Conservation (phyloP, 768 basidiomycete species). For the Trametes cubensis region DNA sequence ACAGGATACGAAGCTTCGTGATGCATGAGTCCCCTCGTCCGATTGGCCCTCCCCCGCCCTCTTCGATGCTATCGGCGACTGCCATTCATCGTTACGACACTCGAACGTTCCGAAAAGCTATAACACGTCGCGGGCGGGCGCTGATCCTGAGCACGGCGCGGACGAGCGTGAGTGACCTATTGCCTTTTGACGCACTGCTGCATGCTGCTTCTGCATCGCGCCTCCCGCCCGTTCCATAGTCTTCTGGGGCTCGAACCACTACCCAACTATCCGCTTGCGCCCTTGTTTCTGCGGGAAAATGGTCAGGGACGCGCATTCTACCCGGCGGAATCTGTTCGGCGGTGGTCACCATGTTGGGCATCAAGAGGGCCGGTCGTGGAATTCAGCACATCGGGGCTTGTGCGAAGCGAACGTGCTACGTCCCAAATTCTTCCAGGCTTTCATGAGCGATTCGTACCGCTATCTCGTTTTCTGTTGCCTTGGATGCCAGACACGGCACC, state of each 20-base stretch:
- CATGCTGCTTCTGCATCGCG: neutral
- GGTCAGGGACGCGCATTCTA: neutral
- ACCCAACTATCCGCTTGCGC: neutral
- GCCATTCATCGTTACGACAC: constrained; percentile 15
- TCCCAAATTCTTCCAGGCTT: neutral
- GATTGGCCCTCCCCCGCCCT: constrained; percentile 18
- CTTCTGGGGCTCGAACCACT: neutral
- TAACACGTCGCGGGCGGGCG: constrained; percentile 4
- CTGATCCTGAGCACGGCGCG: constrained; percentile 15
- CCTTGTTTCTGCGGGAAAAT: neutral
- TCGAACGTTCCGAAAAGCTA: constrained; percentile 4
- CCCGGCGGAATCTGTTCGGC: neutral
- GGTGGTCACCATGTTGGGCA: neutral
- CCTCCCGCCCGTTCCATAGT: neutral
- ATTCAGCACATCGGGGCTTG: neutral
- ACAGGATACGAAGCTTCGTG: constrained; percentile 22
- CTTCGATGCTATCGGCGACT: constrained; percentile 21
- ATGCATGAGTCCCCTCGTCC: constrained; percentile 23
- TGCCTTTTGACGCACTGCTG: neutral
- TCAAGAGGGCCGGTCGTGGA: neutral
- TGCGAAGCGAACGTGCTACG: neutral
- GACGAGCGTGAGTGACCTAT: neutral
- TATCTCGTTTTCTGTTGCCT: constrained; percentile 4
- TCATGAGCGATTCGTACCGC: constrained; percentile 14
- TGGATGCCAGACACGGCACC: neutral